These are phyloP conservation scores for Funneliformis geosporum DNA, from an alignment of 192 early-diverging fungal species.

Conservation along the genomic window DNA sequence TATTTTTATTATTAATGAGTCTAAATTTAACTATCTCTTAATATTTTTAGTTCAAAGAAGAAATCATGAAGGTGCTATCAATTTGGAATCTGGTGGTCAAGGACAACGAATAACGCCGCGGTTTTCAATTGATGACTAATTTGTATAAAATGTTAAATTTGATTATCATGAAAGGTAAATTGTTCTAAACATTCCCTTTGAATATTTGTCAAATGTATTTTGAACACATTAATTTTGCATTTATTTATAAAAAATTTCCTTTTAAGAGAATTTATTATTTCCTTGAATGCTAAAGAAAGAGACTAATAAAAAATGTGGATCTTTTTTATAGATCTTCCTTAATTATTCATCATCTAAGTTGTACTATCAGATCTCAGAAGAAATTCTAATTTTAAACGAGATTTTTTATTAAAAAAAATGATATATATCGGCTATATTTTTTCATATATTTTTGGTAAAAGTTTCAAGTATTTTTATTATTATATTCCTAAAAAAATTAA, in stretches of 20 bases:
- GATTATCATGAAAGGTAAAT: neutral
- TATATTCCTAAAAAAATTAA: too few species aligned
- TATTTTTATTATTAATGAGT: neutral
- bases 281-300: too few species aligned
- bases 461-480: too few species aligned
- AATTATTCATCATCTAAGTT: too few species aligned
- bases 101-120: neutral
- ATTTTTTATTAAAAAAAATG: too few species aligned
- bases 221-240: neutral
- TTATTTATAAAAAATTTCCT: too few species aligned
- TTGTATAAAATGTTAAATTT: neutral
- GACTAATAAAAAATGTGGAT: neutral
- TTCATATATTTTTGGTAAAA: too few species aligned
- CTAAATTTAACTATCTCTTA: neutral
- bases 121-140: slow-evolving; percentile 20
- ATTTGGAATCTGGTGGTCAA: neutral
- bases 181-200: neutral
- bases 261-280: neutral
- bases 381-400: too few species aligned
- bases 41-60: slow-evolving; percentile 13
- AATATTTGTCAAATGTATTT: neutral
- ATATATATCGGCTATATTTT: too few species aligned
- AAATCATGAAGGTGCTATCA: neutral
- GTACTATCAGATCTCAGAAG: too few species aligned
- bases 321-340: neutral